Evolutionary conservation across 805 yeast species (phyloP).

Genomic region (Spencermartinsiella europaea): DNA sequence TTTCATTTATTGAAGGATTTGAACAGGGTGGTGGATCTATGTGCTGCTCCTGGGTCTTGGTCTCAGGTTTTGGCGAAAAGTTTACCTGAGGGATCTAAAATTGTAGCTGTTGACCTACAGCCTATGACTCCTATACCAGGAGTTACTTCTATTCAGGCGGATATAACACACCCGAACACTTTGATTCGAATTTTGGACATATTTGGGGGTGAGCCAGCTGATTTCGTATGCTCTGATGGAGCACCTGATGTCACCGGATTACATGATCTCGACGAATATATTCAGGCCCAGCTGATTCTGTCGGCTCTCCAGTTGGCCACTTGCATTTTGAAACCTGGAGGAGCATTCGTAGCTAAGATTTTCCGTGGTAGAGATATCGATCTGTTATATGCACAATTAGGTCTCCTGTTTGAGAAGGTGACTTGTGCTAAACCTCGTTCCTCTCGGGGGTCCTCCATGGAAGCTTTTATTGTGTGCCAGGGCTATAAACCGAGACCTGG

Average conservation of each 20-base stretch:
- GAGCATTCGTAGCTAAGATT: slow-evolving; percentile 91
- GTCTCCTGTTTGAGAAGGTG: slow-evolving; percentile 77
- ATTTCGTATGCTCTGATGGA: slow-evolving; percentile 94
- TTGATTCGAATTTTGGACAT: slow-evolving; percentile 65
- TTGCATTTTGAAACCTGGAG: slow-evolving; percentile 82
- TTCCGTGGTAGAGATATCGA: slow-evolving; percentile 96
- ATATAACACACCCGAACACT: slow-evolving; percentile 93
- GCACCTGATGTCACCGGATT: slow-evolving; percentile 98
- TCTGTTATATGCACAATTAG: slow-evolving; percentile 84
- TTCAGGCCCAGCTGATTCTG: slow-evolving; percentile 88
- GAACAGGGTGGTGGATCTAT: slow-evolving; percentile 83
- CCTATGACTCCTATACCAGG: slow-evolving; percentile 97
- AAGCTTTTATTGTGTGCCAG: slow-evolving; percentile 87
- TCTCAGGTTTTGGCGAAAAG: slow-evolving; percentile 84
- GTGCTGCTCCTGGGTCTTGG: slow-evolving; percentile 99
- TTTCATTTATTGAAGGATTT: slow-evolving; percentile 72
- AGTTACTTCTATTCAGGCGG: slow-evolving; percentile 89
- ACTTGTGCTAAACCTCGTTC: slow-evolving; percentile 96
- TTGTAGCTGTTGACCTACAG: slow-evolving; percentile 92
- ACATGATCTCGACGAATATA: slow-evolving; percentile 94
- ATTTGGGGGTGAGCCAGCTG: slow-evolving; percentile 91
- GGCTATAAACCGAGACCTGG: slow-evolving; percentile 80
- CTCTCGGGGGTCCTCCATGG: slow-evolving; percentile 90
- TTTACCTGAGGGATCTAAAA: slow-evolving; percentile 47
- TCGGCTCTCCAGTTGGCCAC: slow-evolving; percentile 91